These are phyloP conservation scores for Ramaria sp. DNA, from an alignment of 768 basidiomycete species.

Conservation along the genomic window DNA sequence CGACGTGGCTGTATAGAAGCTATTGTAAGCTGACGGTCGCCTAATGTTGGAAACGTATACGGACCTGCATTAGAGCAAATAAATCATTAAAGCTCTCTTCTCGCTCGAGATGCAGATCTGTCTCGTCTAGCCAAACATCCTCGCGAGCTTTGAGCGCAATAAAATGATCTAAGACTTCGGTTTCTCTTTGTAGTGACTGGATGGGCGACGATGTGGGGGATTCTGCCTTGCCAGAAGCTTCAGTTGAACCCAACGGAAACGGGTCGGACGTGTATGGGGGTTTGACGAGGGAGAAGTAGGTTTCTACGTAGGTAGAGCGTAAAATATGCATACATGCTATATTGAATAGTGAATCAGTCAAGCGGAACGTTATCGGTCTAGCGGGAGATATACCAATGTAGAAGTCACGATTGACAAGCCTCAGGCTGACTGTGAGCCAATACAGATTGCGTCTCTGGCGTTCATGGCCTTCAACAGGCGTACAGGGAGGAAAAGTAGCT, in stretches of 20 bases:
- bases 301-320: slow-evolving; percentile 60
- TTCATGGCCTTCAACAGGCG: slow-evolving; percentile 1
- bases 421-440: slow-evolving; percentile 54
- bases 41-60: background rate
- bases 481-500: slow-evolving; percentile 42
- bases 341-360: background rate
- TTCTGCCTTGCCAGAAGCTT: slow-evolving; percentile 7
- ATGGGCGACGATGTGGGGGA: slow-evolving; percentile 20
- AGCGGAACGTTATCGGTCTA: background rate
- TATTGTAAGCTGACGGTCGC: background rate
- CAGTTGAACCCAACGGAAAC: slow-evolving; percentile 36
- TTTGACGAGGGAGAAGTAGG: slow-evolving; percentile 52
- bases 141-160: slow-evolving; percentile 72
- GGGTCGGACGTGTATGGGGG: slow-evolving; percentile 70
- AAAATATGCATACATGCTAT: slow-evolving; percentile 75
- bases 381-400: slow-evolving; percentile 44
- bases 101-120: slow-evolving; percentile 62
- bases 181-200: slow-evolving; percentile 57
- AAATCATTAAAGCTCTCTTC: slow-evolving; percentile 72
- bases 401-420: slow-evolving; percentile 54
- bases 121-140: slow-evolving; percentile 68
- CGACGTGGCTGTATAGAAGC: slow-evolving; percentile 49
- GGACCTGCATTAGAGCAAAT: slow-evolving; percentile 44
- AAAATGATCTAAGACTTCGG: slow-evolving; percentile 64
- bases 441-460: slow-evolving; percentile 54